Base-by-base conservation (phyloP, 2,329 filamentous ascomycete species). In the Cercospora sp. region DNA sequence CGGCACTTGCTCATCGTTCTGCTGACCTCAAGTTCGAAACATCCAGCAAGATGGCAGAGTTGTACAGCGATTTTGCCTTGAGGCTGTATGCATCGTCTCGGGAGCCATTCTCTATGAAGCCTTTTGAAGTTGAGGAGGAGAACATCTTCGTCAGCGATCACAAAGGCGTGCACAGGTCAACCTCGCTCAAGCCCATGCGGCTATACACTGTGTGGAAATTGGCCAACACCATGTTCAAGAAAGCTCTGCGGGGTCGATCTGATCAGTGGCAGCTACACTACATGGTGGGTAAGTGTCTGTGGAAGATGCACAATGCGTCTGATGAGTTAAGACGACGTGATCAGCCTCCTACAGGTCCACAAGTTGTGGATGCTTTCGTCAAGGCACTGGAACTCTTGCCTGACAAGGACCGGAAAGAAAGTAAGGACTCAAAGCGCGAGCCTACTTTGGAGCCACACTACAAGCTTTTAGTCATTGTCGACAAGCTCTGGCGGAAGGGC, bases 391-490 rank as follows among this genome's bases (percentile, higher is more conserved):
- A 88, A 65, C 83, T 83, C 8, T 79, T 90, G 26, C 89, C 89
- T 1, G 71, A 72, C 9, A 75, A 75, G 60, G 73, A 77, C 65
- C 75, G 73, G 65, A 78, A 75, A 63, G 84, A 86, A 69, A 86
- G 86, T 68, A 85, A 84, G 73, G 86, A 90, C 73, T 84, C 82
- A 16, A 84, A 86, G 84, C 76, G 89, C 43, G 93, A 97, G 69
- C 93, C 92, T 0, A 89, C 96, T 26, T 85, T 97, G 16, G 94
- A 97, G 77, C 94, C 94, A 3, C 93, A 97, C 77, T 97, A 96
- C 83, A 97, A 97, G 81, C 89, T 97, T 21, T 86, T 95, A 40
- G 91, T 91, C 2, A 83, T 95, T 24, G 81, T 93, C 6, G 89
- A 96, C 81, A 97, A 97, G 79, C 85, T 97, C 26, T 91, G 96